phyloP scores from a whole-genome alignment of 1,284 basidiomycete species.

The Austroboletus niveus region DNA sequence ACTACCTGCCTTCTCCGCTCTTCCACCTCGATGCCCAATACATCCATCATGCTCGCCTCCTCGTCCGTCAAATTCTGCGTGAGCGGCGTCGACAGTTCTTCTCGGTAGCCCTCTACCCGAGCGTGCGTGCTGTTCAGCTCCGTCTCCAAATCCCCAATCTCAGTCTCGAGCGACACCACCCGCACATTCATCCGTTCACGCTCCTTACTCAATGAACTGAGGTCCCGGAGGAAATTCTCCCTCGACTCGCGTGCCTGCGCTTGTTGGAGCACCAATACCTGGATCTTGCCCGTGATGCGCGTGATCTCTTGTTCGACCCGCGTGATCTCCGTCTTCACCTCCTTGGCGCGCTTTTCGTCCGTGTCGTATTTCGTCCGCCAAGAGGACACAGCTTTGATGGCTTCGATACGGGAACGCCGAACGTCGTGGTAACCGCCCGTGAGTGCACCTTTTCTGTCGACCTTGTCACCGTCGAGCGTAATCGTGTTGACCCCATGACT shows the following conservation, averaged over 20 bases:
- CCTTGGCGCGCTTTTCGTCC: slow-evolving; percentile 63
- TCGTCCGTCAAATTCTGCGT: slow-evolving; percentile 68
- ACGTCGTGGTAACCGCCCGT: slow-evolving; percentile 97
- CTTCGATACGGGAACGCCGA: slow-evolving; percentile 86
- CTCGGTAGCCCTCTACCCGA: slow-evolving; percentile 61
- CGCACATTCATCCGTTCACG: slow-evolving; percentile 69
- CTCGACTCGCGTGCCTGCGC: slow-evolving; percentile 70
- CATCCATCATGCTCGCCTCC: slow-evolving; percentile 70
- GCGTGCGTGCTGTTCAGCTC: slow-evolving; percentile 63
- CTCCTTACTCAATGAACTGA: slow-evolving; percentile 61
- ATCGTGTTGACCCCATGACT: slow-evolving; percentile 95
- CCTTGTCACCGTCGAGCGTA: slow-evolving; percentile 96
- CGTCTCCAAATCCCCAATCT: slow-evolving; percentile 69
- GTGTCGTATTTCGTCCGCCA: slow-evolving; percentile 77
- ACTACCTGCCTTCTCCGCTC: slow-evolving; percentile 67
- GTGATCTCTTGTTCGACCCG: slow-evolving; percentile 89
- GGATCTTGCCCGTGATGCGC: slow-evolving; percentile 69
- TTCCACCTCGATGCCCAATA: slow-evolving; percentile 78
- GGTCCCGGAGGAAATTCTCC: slow-evolving; percentile 67
- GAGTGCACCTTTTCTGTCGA: slow-evolving; percentile 93
- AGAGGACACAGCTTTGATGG: slow-evolving; percentile 72
- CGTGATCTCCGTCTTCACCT: slow-evolving; percentile 71
- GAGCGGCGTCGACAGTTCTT: slow-evolving; percentile 79
- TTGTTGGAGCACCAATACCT: slow-evolving; percentile 69
- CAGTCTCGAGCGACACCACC: slow-evolving; percentile 64